Conservation (phyloP, 75 land plant species). For the Picea glauca region DNA sequence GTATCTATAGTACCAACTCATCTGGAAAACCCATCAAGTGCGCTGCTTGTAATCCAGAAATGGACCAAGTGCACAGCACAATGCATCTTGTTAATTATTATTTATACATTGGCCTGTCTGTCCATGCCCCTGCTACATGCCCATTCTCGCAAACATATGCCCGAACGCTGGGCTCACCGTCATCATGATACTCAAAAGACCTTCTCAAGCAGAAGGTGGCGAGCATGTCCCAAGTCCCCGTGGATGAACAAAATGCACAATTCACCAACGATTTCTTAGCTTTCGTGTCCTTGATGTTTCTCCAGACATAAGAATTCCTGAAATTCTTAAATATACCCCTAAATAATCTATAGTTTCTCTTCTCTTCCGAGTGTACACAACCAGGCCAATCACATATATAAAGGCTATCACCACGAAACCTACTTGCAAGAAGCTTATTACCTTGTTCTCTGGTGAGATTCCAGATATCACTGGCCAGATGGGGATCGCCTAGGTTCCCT, state of each 20-base stretch:
- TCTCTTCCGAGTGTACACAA: conserved; percentile 75
- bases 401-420: conserved; percentile 73
- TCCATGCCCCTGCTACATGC: conserved; percentile 93
- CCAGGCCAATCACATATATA: conserved; percentile 96
- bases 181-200: conserved; percentile 78
- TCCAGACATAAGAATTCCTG: conserved; percentile 72
- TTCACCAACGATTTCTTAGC: conserved; percentile 43
- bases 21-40: not conserved
- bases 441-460: conserved; percentile 83
- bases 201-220: conserved; percentile 78
- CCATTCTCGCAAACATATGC: conserved; percentile 97
- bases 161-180: conserved; percentile 91
- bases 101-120: conserved; percentile 65
- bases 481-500: conserved; percentile 29
- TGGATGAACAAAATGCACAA: conserved; percentile 68
- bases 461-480: conserved; percentile 57
- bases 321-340: conserved; percentile 85
- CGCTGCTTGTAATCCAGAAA: not conserved
- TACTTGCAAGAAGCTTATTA: conserved; percentile 73
- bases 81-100: not conserved
- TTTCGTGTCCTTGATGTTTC: conserved; percentile 69
- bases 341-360: conserved; percentile 79
- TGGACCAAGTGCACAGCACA: not conserved
- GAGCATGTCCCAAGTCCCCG: conserved; percentile 74
- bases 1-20: not conserved